Percentiles rank a stretch among this genome's conserved stretches.
phyloP scores from a whole-genome alignment of 805 yeast genomes.

The Kodamaea nitidulidarum region DNA sequence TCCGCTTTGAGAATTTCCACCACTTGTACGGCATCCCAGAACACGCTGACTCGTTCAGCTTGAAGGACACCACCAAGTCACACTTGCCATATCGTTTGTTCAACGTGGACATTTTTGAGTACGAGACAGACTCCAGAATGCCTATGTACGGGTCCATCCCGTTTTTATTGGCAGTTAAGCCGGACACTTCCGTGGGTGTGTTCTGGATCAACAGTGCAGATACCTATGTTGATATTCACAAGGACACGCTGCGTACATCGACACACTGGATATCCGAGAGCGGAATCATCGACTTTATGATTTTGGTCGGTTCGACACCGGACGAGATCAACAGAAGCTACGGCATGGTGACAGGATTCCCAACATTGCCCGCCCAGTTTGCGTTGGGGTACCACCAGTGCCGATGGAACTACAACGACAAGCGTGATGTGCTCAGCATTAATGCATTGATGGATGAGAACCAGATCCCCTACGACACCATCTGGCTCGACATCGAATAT shows the following conservation, averaged over 20 bases:
- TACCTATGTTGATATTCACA: conserved; percentile 75
- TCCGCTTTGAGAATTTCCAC: conserved; percentile 54
- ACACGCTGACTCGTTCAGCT: conserved; percentile 77
- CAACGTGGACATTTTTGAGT: conserved; percentile 95
- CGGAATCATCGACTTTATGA: conserved; percentile 73
- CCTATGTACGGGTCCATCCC: conserved; percentile 98
- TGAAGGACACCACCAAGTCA: conserved; percentile 59
- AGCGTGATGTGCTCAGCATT: conserved; percentile 76
- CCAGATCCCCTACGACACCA: conserved; percentile 80
- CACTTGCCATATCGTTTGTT: conserved; percentile 78
- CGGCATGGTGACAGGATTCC: conserved; percentile 67
- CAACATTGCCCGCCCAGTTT: conserved; percentile 70
- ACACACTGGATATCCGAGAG: conserved; percentile 95
- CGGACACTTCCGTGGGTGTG: conserved; percentile 60
- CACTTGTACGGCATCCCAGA: conserved; percentile 95
- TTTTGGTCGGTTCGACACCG: conserved; percentile 60
- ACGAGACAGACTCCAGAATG: conserved; percentile 72
- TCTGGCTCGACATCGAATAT: conserved; percentile 95
- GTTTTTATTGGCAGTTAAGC: conserved; percentile 66
- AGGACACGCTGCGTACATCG: conserved; percentile 18
- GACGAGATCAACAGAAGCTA: conserved; percentile 55
- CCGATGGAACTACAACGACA: conserved; percentile 94
- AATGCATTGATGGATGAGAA: conserved; percentile 64
- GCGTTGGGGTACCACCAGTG: conserved; percentile 93
- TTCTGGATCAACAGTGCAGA: conserved; percentile 95